phyloP scores from a whole-genome alignment of 768 basidiomycete species.

The Agrocybe chaxingu region DNA sequence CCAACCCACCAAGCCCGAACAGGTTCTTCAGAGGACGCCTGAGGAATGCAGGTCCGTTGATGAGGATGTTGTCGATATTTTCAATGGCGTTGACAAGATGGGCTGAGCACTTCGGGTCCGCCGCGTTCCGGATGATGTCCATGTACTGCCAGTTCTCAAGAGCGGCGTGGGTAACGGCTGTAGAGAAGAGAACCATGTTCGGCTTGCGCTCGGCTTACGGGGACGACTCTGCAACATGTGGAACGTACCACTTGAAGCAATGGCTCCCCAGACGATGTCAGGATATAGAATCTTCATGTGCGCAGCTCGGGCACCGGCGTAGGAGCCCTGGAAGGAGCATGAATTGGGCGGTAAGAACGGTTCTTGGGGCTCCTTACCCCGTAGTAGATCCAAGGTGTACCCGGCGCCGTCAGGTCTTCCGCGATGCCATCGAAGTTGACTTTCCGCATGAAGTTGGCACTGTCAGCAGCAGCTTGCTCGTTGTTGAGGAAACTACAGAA shows the following conservation, averaged over 20 bases:
- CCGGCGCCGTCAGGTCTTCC: constrained; percentile 68
- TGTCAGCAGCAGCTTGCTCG: constrained; percentile 85
- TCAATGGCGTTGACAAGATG: constrained; percentile 56
- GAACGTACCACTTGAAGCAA: constrained; percentile 75
- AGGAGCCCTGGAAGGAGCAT: constrained; percentile 58
- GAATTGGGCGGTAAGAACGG: neutral
- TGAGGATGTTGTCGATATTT: constrained; percentile 62
- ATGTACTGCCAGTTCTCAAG: constrained; percentile 86
- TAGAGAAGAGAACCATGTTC: neutral
- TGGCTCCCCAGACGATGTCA: constrained; percentile 84
- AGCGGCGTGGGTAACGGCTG: constrained; percentile 83
- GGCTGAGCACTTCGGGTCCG: constrained; percentile 58
- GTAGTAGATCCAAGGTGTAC: constrained; percentile 89
- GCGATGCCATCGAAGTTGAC: constrained; percentile 71
- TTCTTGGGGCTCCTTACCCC: constrained; percentile 51
- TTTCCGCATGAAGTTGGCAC: constrained; percentile 85
- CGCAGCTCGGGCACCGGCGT: constrained; percentile 90
- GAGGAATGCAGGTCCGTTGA: constrained; percentile 33
- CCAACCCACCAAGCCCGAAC: constrained; percentile 69
- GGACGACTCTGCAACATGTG: neutral
- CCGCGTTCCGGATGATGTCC: constrained; percentile 72
- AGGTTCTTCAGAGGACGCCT: constrained; percentile 59
- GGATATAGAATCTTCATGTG: constrained; percentile 89
- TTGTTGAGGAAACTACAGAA: constrained; percentile 78
- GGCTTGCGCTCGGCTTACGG: neutral